phyloP scores from a whole-genome alignment of 176 grass and related monocot species.

The Raddia guianensis region DNA sequence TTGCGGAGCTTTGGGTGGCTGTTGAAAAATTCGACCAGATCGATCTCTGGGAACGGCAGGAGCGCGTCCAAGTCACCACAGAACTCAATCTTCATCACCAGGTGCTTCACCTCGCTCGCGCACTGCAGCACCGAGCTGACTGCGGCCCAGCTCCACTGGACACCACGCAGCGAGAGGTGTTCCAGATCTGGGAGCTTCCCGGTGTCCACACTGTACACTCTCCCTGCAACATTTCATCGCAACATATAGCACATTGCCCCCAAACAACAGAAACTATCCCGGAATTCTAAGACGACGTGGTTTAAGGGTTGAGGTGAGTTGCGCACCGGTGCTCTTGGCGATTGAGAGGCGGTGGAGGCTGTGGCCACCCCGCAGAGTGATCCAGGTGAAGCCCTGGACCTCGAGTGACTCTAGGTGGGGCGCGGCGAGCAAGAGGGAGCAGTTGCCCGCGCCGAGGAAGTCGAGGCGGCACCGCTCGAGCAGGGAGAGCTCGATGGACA shows the following conservation, averaged over 20 bases:
- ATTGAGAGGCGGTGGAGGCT: conserved; percentile 67
- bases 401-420: conserved; percentile 68
- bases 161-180: conserved; percentile 64
- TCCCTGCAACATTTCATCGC: conserved; percentile 49
- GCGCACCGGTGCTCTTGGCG: conserved; percentile 73
- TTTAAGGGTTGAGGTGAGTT: background rate
- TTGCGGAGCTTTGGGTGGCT: conserved; percentile 69
- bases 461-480: conserved; percentile 84
- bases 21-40: conserved; percentile 90
- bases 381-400: conserved; percentile 89
- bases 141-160: conserved; percentile 91
- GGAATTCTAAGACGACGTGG: background rate
- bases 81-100: conserved; percentile 97
- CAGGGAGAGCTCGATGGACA: conserved; percentile 54
- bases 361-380: conserved; percentile 61
- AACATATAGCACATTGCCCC: conserved; percentile 1
- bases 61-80: conserved; percentile 78
- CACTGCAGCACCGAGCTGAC: conserved; percentile 67
- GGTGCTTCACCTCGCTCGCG: conserved; percentile 72
- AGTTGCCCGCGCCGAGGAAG: conserved; percentile 64
- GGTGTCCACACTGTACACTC: conserved; percentile 71
- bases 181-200: conserved; percentile 79
- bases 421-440: conserved; percentile 52
- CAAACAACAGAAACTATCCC: background rate
- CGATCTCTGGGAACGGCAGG: conserved; percentile 84